Base-by-base conservation (phyloP, 495 filamentous ascomycete genomes). In the Penicillium ucsense region DNA sequence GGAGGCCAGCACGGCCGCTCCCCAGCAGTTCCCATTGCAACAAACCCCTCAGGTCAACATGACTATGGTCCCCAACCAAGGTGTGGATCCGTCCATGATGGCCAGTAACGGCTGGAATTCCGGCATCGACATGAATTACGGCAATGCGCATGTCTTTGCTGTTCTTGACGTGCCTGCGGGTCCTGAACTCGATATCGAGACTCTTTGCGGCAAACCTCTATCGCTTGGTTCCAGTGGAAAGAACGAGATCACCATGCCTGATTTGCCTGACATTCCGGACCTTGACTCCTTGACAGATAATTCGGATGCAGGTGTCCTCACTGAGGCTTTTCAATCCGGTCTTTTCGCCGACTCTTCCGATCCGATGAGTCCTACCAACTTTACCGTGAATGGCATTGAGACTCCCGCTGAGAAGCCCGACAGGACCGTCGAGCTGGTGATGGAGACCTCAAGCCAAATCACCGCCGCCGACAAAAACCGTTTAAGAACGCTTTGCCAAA, bases 61-160 rank as follows among this genome's bases (percentile, higher is more conserved):
- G 73, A 76, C 81, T 38, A 82, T 88, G 73, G 77, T 89, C 33
- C 85, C 87, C 6, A 85, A 89, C 57, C 78, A 81, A 43, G 70
- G 64, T n/a, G 72, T 88, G 56, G 83, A 88, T 52, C 72, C 84
- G 47, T 73, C 77, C 30, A 72, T 80, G 60, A 70, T 86, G 47
- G 51, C 50, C 48, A 49, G 40, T 46, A 42, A 48, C 35, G 54
- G 54, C 35, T 57, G 54, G 54, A 57, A 57, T 45, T 57, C 54
- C n/a, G 54, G 54, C 32, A 57, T 57, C n/a, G 54, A 75, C 50
- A 72, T 78, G 59, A 73, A 68, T 61, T 78, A 66, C 50, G 83
- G 81, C 59, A 83, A 86, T 53, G 78, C 86, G 8, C 79, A 83
- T 38, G 86, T 94, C 38, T 96, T 82, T 54, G 78, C 88, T 43